Conservation (phyloP, 768 basidiomycete genomes). For the Suillus hirtellus region DNA sequence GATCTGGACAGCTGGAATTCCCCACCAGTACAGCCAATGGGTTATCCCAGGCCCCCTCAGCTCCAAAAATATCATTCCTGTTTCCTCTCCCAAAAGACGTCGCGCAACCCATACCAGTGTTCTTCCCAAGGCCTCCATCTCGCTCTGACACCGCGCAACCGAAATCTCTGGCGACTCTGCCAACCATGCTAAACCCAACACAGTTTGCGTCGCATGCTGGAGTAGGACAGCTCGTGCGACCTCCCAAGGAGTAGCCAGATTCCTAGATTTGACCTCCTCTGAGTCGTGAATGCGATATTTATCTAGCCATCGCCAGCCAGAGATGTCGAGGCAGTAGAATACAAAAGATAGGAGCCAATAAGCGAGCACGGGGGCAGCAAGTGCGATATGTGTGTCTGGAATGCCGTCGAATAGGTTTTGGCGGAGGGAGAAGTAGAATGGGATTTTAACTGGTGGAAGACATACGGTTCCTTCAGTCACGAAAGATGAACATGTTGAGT, state of each 20-base stretch:
- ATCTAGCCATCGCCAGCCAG: slow-evolving; percentile 74
- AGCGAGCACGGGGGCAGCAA: slow-evolving; percentile 72
- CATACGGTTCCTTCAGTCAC: slow-evolving; percentile 39
- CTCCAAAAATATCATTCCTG: slow-evolving; percentile 37
- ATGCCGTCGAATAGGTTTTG: slow-evolving; percentile 52
- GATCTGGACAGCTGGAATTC: slow-evolving; percentile 71
- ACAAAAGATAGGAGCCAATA: slow-evolving; percentile 84
- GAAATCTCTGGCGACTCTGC: slow-evolving; percentile 39
- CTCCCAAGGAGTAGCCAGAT: slow-evolving; percentile 67
- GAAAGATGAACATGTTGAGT: slow-evolving; percentile 36
- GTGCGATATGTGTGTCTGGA: slow-evolving; percentile 69
- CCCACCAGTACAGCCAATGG: slow-evolving; percentile 91
- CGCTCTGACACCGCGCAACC: slow-evolving; percentile 39
- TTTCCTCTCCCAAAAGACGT: slow-evolving; percentile 42
- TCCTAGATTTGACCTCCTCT: slow-evolving; percentile 70
- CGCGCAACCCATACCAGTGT: slow-evolving; percentile 41
- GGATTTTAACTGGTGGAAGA: slow-evolving; percentile 36
- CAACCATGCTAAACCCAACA: slow-evolving; percentile 70
- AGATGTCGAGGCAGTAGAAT: slow-evolving; percentile 84
- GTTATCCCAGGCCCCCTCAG: slow-evolving; percentile 44
- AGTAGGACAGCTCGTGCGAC: slow-evolving; percentile 82
- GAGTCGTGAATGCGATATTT: slow-evolving; percentile 88
- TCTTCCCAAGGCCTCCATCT: slow-evolving; percentile 43
- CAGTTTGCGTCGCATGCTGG: slow-evolving; percentile 86
- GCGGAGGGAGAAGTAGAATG: slow-evolving; percentile 56